Base-by-base conservation (phyloP, 2,329 filamentous ascomycete genomes). In the Mariannaea sp. region DNA sequence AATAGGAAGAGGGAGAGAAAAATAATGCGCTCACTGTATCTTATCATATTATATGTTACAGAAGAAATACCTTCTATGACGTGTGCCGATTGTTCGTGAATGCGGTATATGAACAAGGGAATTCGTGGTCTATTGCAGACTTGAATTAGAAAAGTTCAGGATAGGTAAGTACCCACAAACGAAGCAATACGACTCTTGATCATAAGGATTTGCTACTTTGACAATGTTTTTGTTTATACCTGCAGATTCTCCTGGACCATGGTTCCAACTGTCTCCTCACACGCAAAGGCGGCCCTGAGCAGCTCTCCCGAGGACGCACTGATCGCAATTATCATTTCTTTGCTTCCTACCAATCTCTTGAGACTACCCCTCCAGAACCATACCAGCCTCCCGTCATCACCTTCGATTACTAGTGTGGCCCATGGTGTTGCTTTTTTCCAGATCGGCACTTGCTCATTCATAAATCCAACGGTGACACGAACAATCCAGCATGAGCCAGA, bases 221-320 rank as follows among this genome's bases (percentile, higher is more conserved):
- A 29, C 8, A 7, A 10, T 12, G 30, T 44, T 12, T 35, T 10
- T 27, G 30, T 57, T 56, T 27, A 46, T 32, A 67, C 53, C 16
- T 51, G 41, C 46, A 68, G 30, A 19, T 56, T 55, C 42, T 58
- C 57, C 14, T 67, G 61, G 32, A 80, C 68, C 26, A 75, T 68
- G 0, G 84, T 86, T 2, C 84, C 84, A 3, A 86, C 90, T 63
- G 97, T 88, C 36, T 91, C 87, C 72, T 97, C 93, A 60, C 92
- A 97, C 70, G 90, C 89, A 42, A 92, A 84, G 55, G 85, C 90
- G 19, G 79, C 79, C 27, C 94, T 81, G 3, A 78, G 73, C 51
- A 87, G 82, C 14, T 82, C 79, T 0, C 76, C 68, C 4, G 74
- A 74, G 1, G 70, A 79, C 16, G 91, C 68, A 0, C 81, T 73